phyloP scores from a whole-genome alignment of 202 grass and related monocot species.

The Zoysia matrella region DNA sequence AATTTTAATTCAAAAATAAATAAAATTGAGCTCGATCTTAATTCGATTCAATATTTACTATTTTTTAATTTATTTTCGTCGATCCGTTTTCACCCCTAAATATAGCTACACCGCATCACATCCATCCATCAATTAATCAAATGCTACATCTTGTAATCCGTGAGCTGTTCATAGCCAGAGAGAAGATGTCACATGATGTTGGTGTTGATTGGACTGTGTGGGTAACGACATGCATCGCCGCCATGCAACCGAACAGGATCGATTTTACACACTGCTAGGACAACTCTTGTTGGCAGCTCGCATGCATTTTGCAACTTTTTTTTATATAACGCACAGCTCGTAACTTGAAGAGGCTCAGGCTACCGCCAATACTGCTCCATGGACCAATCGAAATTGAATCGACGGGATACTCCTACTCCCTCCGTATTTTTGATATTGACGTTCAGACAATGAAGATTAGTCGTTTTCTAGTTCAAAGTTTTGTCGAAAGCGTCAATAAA shows the following conservation, averaged over 20 bases:
- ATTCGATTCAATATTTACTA: too few species aligned
- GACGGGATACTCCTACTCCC: too few species aligned
- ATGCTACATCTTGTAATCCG: neutral
- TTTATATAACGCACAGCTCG: neutral
- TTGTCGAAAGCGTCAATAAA: too few species aligned
- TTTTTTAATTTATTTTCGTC: too few species aligned
- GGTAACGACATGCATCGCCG: neutral
- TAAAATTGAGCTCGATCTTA: too few species aligned
- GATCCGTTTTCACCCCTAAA: too few species aligned
- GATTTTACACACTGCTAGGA: neutral
- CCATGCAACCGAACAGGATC: neutral
- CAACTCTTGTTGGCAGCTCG: slow-evolving; percentile 12
- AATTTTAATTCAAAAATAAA: too few species aligned
- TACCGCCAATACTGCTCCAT: neutral
- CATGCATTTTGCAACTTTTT: too few species aligned
- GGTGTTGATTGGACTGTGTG: neutral
- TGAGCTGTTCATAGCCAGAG: neutral
- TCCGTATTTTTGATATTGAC: too few species aligned
- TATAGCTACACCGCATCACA: neutral
- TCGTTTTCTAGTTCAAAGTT: too few species aligned
- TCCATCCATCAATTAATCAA: neutral
- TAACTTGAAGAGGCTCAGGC: neutral
- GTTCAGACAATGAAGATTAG: too few species aligned
- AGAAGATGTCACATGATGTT: neutral
- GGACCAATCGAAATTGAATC: neutral